These are phyloP conservation scores for Botrytis deweyae DNA, from an alignment of 2,329 filamentous ascomycete species.

Conservation along the genomic window DNA sequence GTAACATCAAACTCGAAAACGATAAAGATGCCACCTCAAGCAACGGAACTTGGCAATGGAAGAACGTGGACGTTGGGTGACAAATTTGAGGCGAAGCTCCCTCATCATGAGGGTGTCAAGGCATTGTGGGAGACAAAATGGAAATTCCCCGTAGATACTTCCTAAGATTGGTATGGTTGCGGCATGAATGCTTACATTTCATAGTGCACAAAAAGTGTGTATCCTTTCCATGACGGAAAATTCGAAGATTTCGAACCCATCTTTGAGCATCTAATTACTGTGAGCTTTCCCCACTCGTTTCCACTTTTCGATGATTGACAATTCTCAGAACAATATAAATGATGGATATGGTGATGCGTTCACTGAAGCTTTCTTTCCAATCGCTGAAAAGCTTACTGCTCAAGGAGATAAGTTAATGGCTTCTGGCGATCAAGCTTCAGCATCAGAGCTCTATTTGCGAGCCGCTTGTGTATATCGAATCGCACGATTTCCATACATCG, in stretches of 20 bases:
- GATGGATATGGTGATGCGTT: slow-evolving; percentile 66
- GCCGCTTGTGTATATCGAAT: slow-evolving; percentile 73
- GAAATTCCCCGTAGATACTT: slow-evolving; percentile 58
- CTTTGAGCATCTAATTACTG: slow-evolving; percentile 60
- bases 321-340: slow-evolving; percentile 53
- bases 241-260: slow-evolving; percentile 69
- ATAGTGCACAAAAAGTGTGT: slow-evolving; percentile 60
- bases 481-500: slow-evolving; percentile 64
- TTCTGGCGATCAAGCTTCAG: slow-evolving; percentile 50
- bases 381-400: slow-evolving; percentile 55
- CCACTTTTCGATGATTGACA: slow-evolving; percentile 7
- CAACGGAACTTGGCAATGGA: slow-evolving; percentile 8
- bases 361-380: slow-evolving; percentile 61
- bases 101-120: slow-evolving; percentile 46
- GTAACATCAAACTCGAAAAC: background rate
- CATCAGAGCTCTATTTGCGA: slow-evolving; percentile 65
- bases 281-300: slow-evolving; percentile 33
- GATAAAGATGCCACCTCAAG: slow-evolving; percentile 7
- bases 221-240: slow-evolving; percentile 72
- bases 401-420: slow-evolving; percentile 52
- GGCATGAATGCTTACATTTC: background rate
- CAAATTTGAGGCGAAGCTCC: slow-evolving; percentile 21
- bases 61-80: slow-evolving; percentile 21
- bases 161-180: background rate
- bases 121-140: slow-evolving; percentile 75